These are phyloP conservation scores for Passiflora organensis DNA, from an alignment of 345 rosid species.

Conservation along the genomic window DNA sequence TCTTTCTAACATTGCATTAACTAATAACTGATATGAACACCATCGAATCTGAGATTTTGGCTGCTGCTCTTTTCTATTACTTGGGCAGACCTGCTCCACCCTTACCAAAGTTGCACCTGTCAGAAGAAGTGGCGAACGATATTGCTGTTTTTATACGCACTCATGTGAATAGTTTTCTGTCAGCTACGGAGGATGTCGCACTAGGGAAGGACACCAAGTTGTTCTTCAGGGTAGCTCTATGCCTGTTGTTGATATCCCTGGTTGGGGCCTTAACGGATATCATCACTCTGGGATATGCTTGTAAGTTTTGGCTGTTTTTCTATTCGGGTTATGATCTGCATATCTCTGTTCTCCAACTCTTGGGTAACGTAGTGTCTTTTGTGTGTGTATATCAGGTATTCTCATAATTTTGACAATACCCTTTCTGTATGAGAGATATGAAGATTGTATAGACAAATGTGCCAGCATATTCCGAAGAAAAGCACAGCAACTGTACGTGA, in stretches of 20 bases:
- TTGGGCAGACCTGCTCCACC: constrained; percentile 85
- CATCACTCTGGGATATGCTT: constrained; percentile 57
- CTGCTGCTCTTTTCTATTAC: no score
- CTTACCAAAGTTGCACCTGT: constrained; percentile 64
- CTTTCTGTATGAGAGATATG: constrained; percentile 64
- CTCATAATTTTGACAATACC: constrained; percentile 61
- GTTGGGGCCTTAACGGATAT: constrained; percentile 68
- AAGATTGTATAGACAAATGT: constrained; percentile 45
- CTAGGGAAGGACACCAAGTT: constrained; percentile 63
- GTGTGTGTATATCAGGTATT: constrained; percentile 47
- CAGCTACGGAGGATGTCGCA: constrained; percentile 64
- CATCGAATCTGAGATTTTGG: no score
- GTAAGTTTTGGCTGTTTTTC: constrained; percentile 39
- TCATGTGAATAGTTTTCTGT: constrained; percentile 52
- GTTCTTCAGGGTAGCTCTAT: constrained; percentile 53
- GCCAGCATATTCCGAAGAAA: constrained; percentile 26
- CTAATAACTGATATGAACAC: no score
- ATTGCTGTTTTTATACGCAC: constrained; percentile 38
- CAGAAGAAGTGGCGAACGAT: constrained; percentile 57
- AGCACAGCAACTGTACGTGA: constrained; percentile 36
- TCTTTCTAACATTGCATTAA: no score
- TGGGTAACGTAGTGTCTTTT: background rate
- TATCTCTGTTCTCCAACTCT: background rate
- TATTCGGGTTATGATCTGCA: background rate
- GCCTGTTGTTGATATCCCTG: constrained; percentile 53